Percentiles rank a stretch among this genome's conserved stretches.
Evolutionary conservation across 1,284 basidiomycete genomes (phyloP).

Genomic region (Ganoderma resinaceum): DNA sequence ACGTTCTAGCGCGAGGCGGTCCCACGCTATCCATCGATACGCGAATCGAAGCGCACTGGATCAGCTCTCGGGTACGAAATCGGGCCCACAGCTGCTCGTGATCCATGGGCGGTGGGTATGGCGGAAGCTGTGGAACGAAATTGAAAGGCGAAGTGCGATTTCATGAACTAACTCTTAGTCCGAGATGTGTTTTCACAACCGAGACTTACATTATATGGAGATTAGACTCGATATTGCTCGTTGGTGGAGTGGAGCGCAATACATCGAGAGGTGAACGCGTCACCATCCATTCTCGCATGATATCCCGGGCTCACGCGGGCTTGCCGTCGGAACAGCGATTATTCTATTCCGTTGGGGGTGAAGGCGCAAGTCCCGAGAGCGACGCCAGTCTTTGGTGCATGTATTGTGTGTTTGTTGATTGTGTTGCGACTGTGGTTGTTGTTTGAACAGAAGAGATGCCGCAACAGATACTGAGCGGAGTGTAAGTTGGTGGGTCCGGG

Average conservation of each 20-base stretch:
- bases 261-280: not conserved
- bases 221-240: not conserved
- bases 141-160: not conserved
- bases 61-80: not conserved
- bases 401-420: not conserved
- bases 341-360: not conserved
- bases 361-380: not conserved
- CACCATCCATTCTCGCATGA: not conserved
- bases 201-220: not conserved
- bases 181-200: not conserved
- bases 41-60: not conserved
- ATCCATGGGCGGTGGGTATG: not conserved
- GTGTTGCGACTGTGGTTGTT: not conserved
- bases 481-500: constrained; percentile 6
- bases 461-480: not conserved
- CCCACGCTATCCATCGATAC: not conserved
- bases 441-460: not conserved
- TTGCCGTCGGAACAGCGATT: not conserved
- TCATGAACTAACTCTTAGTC: not conserved
- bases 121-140: not conserved
- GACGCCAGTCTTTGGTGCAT: too few species aligned
- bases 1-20: not conserved
- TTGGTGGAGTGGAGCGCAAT: not conserved
- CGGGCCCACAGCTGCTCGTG: not conserved
- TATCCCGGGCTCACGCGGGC: not conserved